Base-by-base conservation (phyloP, 306 rosid genomes). In the Pueraria montana region DNA sequence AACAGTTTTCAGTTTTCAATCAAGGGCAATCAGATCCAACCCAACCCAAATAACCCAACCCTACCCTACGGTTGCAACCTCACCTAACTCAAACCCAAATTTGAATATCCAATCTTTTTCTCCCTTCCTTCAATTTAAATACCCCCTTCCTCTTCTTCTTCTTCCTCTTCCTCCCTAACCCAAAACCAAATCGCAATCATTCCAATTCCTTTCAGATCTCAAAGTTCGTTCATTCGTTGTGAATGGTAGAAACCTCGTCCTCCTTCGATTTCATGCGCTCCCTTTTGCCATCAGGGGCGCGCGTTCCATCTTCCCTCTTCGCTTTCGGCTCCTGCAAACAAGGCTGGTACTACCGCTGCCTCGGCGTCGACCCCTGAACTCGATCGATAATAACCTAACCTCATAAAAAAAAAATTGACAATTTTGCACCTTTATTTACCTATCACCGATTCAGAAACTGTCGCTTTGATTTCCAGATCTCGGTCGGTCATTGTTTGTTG, bases 311-410 rank as follows among this genome's bases (percentile, higher is more conserved):
- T 82, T 79, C 89, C 87, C 52, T 76, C 73, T 88, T 93, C 87
- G 78, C 93, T 14, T 95, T 93, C 79, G 97, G 90, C n/a, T 92
- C 99, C 71, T 95, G 96, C 97, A 96, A 89, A 86, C 93, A 96
- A 83, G 97, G 90, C 89, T 96, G 99, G 99, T 94, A 96, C 88
- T 96, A 85, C 86, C 98, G 98, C 92, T 96, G 99, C 99, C 80
- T 92, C 50, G 97, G 97, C 80, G 78, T 93, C 77, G 97, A 93
- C 90, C 98, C 98, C 32, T 27, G 32, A 27, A n/a, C n/a, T n/a
- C n/a, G n/a, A n/a, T n/a, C n/a, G n/a, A n/a, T n/a, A n/a, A n/a
- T n/a, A n/a, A n/a, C n/a, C n/a, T n/a, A n/a, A n/a, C n/a, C n/a
- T n/a, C n/a, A n/a, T n/a, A n/a, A n/a, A n/a, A n/a, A n/a, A n/a